Evolutionary conservation across 768 basidiomycete genomes (phyloP), one percentile per base, ranked within the genome.

Genomic region (Lactifluus volemus): DNA sequence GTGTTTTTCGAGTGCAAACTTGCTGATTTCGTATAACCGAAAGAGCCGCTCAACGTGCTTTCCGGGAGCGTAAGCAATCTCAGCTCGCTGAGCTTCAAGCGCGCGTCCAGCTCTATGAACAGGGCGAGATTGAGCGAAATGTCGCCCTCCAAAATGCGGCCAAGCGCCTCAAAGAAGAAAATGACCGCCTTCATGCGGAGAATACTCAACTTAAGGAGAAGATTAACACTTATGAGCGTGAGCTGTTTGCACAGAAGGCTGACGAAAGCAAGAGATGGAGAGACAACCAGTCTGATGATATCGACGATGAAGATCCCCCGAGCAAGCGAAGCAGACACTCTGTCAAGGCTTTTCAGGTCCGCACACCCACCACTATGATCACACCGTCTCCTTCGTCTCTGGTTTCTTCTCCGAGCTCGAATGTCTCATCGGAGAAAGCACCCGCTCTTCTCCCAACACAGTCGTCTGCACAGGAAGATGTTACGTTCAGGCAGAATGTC

Each of bases 41-140:
- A 67, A 92, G 92, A 69, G 89, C 88, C 34, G 91, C 91, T 12
- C 92, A 94, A 70, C 86, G 92, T 41, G 91, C 92, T 12, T 93
- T 94, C 73, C 82, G 92, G 51, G 92, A 93, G 69, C 83, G 92
- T 61, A 93, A 90, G 73, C 90, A 93, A 70, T 84, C 87, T 4
- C 91, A 92, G 68, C 85, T 94, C 39, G 84, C 88, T 9, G 91
- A 92, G 64, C 80, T 94, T 39, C 91, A 94, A 73, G 86, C 90
- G 53, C 88, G 90, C 50, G 77, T 94, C 53, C 85, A 88, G 63
- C 82, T 82, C 19, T 93, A 92, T 67, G 91, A 94, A 70, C 88
- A 90, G 70, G 92, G 92, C n/a, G 91, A 93, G 70, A 84, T 92
- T 30, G 88, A 93, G 70, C 84, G 89, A 58, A 92, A 88, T 68